These are phyloP conservation scores for Tillandsia fasciculata DNA, from an alignment of 176 grass and related monocot genomes.

Conservation along the genomic window DNA sequence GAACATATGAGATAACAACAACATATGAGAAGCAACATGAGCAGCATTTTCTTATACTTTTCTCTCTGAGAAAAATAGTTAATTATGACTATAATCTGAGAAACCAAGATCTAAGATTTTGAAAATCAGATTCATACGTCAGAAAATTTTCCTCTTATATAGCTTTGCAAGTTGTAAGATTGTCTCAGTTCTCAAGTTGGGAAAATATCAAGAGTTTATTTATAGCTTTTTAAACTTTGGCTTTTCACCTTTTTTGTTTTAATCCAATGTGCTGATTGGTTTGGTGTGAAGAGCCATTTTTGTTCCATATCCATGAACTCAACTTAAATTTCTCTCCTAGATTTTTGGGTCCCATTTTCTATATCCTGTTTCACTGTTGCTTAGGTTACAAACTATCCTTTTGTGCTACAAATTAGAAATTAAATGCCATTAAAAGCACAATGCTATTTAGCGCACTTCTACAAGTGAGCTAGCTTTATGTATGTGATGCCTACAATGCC, in stretches of 20 bases:
- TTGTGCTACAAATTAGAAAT: background rate
- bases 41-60: background rate
- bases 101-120: background rate
- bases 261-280: too few species aligned
- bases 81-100: background rate
- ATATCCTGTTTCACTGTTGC: background rate
- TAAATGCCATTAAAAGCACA: background rate
- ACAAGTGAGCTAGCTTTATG: background rate
- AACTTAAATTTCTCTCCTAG: background rate
- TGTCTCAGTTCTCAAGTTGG: background rate
- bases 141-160: background rate
- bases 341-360: background rate
- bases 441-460: too few species aligned
- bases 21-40: background rate
- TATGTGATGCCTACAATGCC: too few species aligned
- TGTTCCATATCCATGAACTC: background rate
- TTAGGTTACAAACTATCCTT: background rate
- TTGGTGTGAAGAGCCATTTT: too few species aligned
- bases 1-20: background rate
- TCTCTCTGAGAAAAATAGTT: background rate
- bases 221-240: too few species aligned
- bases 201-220: background rate
- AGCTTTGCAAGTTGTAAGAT: background rate
- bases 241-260: too few species aligned
- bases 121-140: background rate